Conservation (phyloP, 306 rosid genomes). For the Dalbergia cultrata region DNA sequence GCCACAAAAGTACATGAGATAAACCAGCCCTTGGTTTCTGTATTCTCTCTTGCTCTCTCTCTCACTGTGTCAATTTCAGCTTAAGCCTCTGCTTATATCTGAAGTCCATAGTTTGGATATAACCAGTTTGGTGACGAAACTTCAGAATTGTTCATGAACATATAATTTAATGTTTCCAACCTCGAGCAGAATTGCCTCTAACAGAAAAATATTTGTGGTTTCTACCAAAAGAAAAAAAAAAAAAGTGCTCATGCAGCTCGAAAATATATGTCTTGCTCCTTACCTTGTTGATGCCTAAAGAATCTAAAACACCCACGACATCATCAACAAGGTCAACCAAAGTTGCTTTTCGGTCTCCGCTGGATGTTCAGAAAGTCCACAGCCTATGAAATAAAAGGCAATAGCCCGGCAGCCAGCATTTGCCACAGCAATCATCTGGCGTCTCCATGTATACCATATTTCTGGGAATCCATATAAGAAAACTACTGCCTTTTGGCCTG, state of each 20-base stretch:
- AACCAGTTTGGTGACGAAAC: no score
- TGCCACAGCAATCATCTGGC: constrained; percentile 75
- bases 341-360: constrained; percentile 59
- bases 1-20: no score
- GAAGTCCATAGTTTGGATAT: neutral
- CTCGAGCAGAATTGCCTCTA: no score
- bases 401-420: constrained; percentile 71
- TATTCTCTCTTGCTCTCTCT: neutral
- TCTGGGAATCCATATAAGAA: constrained; percentile 88
- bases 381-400: constrained; percentile 76
- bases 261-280: neutral
- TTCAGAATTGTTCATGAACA: no score
- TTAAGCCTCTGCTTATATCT: neutral
- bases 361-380: constrained; percentile 82
- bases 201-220: no score
- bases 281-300: constrained; percentile 66
- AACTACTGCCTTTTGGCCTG: constrained; percentile 67
- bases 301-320: constrained; percentile 58
- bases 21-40: no score
- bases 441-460: constrained; percentile 84
- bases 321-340: constrained; percentile 60
- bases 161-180: no score
- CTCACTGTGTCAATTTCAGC: neutral
- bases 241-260: no score
- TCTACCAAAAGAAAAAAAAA: no score